phyloP scores from a whole-genome alignment of 106 monocot species.

The Apostasia ramifera region DNA sequence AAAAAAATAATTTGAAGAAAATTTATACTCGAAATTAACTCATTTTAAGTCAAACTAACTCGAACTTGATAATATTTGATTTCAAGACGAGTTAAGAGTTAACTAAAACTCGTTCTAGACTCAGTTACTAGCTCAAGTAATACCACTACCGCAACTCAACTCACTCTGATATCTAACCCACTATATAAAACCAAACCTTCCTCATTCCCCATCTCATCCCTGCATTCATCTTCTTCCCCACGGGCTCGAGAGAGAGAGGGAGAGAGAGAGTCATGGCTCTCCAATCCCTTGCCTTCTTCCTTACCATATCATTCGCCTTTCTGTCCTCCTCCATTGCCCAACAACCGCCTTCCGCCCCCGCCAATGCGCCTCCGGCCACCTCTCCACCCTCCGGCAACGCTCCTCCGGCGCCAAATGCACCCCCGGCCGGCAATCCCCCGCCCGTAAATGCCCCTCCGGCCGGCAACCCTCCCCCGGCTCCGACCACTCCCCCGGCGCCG shows the following conservation, averaged over 20 bases:
- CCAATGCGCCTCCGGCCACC: background rate
- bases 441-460: background rate
- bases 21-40: too few species aligned
- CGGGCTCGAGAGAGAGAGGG: background rate
- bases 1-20: too few species aligned
- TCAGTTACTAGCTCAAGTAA: too few species aligned
- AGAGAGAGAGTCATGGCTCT: background rate
- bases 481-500: background rate
- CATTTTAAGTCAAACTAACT: too few species aligned
- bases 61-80: too few species aligned
- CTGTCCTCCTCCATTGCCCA: background rate
- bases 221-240: background rate
- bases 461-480: background rate
- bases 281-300: background rate
- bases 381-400: background rate
- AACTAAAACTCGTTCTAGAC: too few species aligned
- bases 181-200: background rate
- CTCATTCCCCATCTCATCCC: background rate
- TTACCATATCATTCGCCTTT: background rate
- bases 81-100: too few species aligned
- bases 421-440: background rate
- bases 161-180: background rate
- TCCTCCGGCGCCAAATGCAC: background rate
- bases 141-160: too few species aligned
- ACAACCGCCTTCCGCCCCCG: background rate